phyloP scores from a whole-genome alignment of 805 yeast species.

The Ogataea degrootiae region DNA sequence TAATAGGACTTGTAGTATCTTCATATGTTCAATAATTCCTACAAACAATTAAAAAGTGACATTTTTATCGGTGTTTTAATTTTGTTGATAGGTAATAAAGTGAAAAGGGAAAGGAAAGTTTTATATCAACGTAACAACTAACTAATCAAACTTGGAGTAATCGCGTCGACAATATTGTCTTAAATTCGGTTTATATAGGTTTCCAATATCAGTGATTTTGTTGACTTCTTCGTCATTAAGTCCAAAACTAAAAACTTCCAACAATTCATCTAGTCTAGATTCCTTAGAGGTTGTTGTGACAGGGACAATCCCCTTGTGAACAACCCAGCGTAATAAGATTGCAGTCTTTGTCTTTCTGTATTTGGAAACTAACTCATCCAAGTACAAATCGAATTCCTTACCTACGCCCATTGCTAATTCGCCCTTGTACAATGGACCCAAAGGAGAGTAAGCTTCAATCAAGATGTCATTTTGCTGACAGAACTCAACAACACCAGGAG shows the following conservation, averaged over 20 bases:
- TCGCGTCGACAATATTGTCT: neutral
- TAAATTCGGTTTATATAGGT: constrained; percentile 15
- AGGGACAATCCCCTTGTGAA: constrained; percentile 41
- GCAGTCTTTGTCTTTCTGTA: constrained; percentile 55
- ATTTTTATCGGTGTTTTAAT: too few species aligned
- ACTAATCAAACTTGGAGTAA: neutral
- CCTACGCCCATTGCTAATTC: constrained; percentile 37
- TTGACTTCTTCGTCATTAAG: constrained; percentile 27
- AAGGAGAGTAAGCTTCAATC: constrained; percentile 65
- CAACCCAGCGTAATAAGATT: constrained; percentile 60
- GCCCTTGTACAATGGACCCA: constrained; percentile 54
- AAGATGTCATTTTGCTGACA: constrained; percentile 44
- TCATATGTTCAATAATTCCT: too few species aligned
- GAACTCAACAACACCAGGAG: constrained; percentile 52
- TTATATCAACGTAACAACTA: too few species aligned
- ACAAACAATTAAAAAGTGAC: too few species aligned
- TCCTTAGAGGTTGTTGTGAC: constrained; percentile 11
- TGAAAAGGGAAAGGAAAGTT: too few species aligned
- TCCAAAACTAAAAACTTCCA: constrained; percentile 31
- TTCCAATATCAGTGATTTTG: constrained; percentile 19
- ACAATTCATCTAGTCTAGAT: constrained; percentile 31
- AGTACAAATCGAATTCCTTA: constrained; percentile 19
- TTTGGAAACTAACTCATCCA: constrained; percentile 41
- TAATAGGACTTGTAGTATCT: too few species aligned
- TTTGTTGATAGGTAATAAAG: too few species aligned